Evolutionary conservation across 192 early-diverging fungal genomes (phyloP).

Genomic region (Coemansia sp.): DNA sequence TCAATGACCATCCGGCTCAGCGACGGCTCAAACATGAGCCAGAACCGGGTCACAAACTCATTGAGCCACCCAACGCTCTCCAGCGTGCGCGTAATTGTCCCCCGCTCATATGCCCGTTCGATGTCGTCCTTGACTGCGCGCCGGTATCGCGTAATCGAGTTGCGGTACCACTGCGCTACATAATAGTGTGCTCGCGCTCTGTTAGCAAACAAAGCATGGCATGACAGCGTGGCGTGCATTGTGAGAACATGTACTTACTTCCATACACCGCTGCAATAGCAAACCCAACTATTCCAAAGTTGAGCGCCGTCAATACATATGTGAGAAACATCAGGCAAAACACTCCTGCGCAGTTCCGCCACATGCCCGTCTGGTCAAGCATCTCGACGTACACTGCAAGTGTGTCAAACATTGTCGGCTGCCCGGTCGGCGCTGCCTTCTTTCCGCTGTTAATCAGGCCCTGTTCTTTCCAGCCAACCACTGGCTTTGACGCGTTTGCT

Average conservation of each 20-base stretch:
- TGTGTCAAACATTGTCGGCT: constrained; percentile 44
- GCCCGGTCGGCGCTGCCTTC: constrained; percentile 27
- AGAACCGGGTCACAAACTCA: constrained; percentile 80
- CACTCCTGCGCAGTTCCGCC: constrained; percentile 56
- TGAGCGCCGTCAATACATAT: constrained; percentile 48
- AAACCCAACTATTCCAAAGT: constrained; percentile 52
- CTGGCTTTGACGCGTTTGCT: constrained; percentile 14
- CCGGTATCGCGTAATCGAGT: constrained; percentile 67
- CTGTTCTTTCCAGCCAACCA: constrained; percentile 53
- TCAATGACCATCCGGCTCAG: constrained; percentile 74
- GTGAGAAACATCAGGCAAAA: constrained; percentile 54
- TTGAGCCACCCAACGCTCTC: constrained; percentile 90
- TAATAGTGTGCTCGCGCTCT: background rate
- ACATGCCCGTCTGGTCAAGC: constrained; percentile 53
- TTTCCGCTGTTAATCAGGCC: constrained; percentile 53
- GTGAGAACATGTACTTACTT: constrained; percentile 54
- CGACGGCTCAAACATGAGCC: constrained; percentile 88
- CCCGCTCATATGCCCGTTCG: constrained; percentile 60
- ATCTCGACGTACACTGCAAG: constrained; percentile 46
- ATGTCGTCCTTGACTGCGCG: constrained; percentile 70
- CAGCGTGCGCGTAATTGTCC: constrained; percentile 51
- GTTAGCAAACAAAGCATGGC: constrained; percentile 1
- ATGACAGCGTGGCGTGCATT: constrained; percentile 8
- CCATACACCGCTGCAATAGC: constrained; percentile 38
- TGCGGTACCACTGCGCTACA: constrained; percentile 72